Conservation (phyloP, 805 yeast genomes). For the Saturnispora hagleri region DNA sequence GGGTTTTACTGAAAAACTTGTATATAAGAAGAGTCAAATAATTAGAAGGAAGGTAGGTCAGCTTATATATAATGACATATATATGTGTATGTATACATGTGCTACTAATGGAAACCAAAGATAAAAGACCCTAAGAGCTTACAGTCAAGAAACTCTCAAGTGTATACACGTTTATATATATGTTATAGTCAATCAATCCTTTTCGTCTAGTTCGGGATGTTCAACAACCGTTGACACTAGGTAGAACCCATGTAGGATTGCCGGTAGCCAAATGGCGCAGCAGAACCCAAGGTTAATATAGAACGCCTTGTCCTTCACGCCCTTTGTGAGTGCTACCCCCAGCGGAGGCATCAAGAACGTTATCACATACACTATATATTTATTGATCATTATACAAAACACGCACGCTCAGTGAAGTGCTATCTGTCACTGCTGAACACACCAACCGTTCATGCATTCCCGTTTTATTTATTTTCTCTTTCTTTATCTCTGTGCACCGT, state of each 20-base stretch:
- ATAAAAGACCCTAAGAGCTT: neutral
- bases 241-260: slow-evolving; percentile 66
- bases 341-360: slow-evolving; percentile 62
- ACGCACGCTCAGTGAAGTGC: neutral
- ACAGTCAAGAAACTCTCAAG: neutral
- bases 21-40: neutral
- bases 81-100: neutral
- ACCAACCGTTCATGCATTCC: neutral
- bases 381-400: slow-evolving; percentile 4
- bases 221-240: slow-evolving; percentile 29
- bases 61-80: neutral
- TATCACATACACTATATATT: slow-evolving; percentile 13
- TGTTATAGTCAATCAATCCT: neutral
- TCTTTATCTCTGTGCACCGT: neutral
- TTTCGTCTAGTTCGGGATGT: slow-evolving; percentile 4
- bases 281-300: slow-evolving; percentile 56
- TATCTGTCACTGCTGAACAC: neutral
- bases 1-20: neutral
- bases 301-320: slow-evolving; percentile 48
- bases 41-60: neutral
- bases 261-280: slow-evolving; percentile 65
- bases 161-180: too few relatives aligned
- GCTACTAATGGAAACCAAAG: neutral
- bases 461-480: neutral
- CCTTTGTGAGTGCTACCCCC: slow-evolving; percentile 61